phyloP scores from a whole-genome alignment of 2,329 filamentous ascomycete species.

The Exophiala dermatitidis region DNA sequence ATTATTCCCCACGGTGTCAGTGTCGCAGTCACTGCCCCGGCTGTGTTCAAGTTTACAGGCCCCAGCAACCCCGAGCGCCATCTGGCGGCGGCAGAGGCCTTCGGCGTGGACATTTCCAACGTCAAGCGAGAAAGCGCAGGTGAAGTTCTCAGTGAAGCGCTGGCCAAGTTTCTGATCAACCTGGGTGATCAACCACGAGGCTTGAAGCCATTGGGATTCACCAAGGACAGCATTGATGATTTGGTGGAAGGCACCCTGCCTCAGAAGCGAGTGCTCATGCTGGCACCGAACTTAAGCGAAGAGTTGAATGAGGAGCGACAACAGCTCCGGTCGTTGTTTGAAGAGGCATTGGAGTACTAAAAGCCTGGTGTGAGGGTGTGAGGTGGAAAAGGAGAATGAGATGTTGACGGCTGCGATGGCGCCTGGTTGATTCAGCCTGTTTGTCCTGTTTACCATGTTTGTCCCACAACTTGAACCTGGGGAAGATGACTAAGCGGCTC shows the following conservation, averaged over 20 bases:
- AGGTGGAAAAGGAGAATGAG: not conserved
- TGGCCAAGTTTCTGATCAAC: slow-evolving; percentile 70
- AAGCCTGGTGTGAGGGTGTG: not conserved
- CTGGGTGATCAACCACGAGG: slow-evolving; percentile 88
- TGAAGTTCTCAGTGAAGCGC: slow-evolving; percentile 74
- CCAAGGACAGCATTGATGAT: slow-evolving; percentile 63
- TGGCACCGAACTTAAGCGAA: slow-evolving; percentile 72
- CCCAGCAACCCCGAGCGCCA: slow-evolving; percentile 89
- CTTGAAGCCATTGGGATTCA: slow-evolving; percentile 75
- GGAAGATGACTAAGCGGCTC: not conserved
- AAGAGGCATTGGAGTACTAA: slow-evolving; percentile 51
- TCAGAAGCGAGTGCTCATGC: slow-evolving; percentile 80
- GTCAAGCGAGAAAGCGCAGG: slow-evolving; percentile 87
- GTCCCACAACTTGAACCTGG: not conserved
- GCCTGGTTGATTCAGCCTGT: slow-evolving; percentile 4
- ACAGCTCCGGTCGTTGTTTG: slow-evolving; percentile 63
- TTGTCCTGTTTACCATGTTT: slow-evolving; percentile 2
- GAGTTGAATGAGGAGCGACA: slow-evolving; percentile 65
- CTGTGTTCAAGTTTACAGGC: slow-evolving; percentile 88
- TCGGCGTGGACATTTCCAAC: slow-evolving; percentile 80
- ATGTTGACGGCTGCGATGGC: not conserved
- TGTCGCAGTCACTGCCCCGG: slow-evolving; percentile 85
- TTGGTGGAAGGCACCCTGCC: slow-evolving; percentile 93
- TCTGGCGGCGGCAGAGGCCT: slow-evolving; percentile 77
- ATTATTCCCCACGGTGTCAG: slow-evolving; percentile 96